Conservation (phyloP, 352 stramenopile species). For the Globisporangium parvum region DNA sequence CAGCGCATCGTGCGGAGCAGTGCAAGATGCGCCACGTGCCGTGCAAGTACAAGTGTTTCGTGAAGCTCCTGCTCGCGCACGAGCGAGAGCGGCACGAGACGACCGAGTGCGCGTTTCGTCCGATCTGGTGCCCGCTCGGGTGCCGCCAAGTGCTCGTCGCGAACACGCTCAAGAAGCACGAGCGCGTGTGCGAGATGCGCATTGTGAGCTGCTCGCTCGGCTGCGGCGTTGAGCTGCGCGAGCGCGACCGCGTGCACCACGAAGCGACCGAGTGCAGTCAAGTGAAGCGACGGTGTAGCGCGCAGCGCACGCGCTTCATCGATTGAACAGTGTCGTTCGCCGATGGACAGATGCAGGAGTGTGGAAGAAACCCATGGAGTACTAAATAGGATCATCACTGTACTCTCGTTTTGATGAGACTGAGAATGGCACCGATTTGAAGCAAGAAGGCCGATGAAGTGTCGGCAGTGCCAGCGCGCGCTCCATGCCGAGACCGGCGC, state of each 20-base stretch:
- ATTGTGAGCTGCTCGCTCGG: slow-evolving; percentile 43
- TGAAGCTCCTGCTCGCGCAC: slow-evolving; percentile 44
- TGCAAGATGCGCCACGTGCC: slow-evolving; percentile 58
- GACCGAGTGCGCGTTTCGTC: slow-evolving; percentile 49
- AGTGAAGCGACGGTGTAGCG: neutral
- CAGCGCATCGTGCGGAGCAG: slow-evolving; percentile 31
- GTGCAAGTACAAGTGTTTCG: slow-evolving; percentile 45
- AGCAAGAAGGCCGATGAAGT: slow-evolving; percentile 9
- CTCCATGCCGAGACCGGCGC: slow-evolving; percentile 17
- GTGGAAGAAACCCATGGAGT: too few relatives aligned
- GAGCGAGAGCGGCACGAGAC: slow-evolving; percentile 52
- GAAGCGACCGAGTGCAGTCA: slow-evolving; percentile 19
- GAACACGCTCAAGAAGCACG: slow-evolving; percentile 45
- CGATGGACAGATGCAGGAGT: too few relatives aligned
- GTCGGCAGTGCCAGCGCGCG: slow-evolving; percentile 25
- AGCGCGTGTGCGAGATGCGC: slow-evolving; percentile 51
- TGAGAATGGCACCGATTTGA: neutral
- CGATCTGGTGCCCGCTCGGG: slow-evolving; percentile 63
- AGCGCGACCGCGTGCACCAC: slow-evolving; percentile 49
- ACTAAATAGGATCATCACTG: too few relatives aligned
- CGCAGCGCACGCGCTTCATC: too few relatives aligned
- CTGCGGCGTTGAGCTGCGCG: slow-evolving; percentile 58
- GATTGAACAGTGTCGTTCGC: neutral
- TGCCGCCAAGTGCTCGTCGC: slow-evolving; percentile 46
- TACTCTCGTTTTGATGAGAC: neutral